Conservation (phyloP, 2,329 filamentous ascomycete species). For the Pseudogymnoascus sp. region DNA sequence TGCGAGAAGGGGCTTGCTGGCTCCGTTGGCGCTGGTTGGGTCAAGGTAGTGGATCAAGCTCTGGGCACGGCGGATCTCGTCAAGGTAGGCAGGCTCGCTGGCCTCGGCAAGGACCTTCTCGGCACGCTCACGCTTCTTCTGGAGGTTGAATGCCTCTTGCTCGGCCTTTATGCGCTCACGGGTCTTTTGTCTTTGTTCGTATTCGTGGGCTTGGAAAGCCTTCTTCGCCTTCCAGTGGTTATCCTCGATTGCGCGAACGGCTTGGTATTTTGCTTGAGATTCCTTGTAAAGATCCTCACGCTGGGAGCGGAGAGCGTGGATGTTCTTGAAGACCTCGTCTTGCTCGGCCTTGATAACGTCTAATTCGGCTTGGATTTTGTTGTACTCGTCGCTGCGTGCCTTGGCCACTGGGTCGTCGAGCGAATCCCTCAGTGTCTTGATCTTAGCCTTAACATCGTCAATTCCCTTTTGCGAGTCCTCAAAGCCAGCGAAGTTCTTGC, state of each 20-base stretch:
- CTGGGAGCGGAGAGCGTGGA: slow-evolving; percentile 79
- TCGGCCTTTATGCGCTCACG: slow-evolving; percentile 76
- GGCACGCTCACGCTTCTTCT: slow-evolving; percentile 68
- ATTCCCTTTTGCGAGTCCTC: slow-evolving; percentile 84
- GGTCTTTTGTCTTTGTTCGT: slow-evolving; percentile 67
- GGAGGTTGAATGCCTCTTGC: slow-evolving; percentile 63
- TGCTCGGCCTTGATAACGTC: slow-evolving; percentile 88
- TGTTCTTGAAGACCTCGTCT: slow-evolving; percentile 81
- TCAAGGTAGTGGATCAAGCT: slow-evolving; percentile 88
- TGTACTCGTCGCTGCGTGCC: slow-evolving; percentile 80
- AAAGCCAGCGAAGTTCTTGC: slow-evolving; percentile 83
- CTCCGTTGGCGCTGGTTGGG: slow-evolving; percentile 60
- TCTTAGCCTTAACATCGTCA: slow-evolving; percentile 76
- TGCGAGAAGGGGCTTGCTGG: slow-evolving; percentile 50
- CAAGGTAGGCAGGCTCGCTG: slow-evolving; percentile 78
- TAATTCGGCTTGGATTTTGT: slow-evolving; percentile 76
- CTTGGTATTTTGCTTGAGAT: slow-evolving; percentile 78
- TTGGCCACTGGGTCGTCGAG: slow-evolving; percentile 89
- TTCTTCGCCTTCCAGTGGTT: slow-evolving; percentile 75
- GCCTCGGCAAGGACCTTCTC: slow-evolving; percentile 73
- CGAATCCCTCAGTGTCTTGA: slow-evolving; percentile 79
- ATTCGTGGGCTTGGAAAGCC: slow-evolving; percentile 77
- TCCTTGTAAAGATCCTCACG: slow-evolving; percentile 74
- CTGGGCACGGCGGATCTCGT: slow-evolving; percentile 86
- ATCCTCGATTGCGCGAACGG: slow-evolving; percentile 83